A percentile compares a stretch with the other conserved stretches of the same genome.
Evolutionary conservation across 1,284 basidiomycete species (phyloP).

Genomic region (Mycosarcoma maydis): DNA sequence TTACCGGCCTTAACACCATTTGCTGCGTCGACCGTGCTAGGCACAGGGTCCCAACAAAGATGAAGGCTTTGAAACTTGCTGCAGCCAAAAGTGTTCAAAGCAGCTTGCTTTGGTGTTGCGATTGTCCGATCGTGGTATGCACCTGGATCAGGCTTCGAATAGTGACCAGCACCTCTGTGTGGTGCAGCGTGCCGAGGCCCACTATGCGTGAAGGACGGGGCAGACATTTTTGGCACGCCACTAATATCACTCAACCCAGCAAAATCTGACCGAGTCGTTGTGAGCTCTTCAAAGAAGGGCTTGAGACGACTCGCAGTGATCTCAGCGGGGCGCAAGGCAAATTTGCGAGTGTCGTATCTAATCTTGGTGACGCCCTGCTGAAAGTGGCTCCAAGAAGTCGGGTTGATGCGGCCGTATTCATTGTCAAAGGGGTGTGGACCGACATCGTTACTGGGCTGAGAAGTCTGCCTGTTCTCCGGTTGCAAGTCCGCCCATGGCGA

Average conservation of each 20-base stretch:
- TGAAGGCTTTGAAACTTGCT: constrained; percentile 14
- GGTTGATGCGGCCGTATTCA: constrained; percentile 13
- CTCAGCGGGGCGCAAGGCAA: constrained; percentile 55
- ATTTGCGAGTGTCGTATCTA: constrained; percentile 58
- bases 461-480: background rate
- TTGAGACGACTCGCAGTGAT: constrained; percentile 47
- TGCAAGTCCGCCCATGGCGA: background rate
- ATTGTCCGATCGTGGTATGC: background rate
- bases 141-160: background rate
- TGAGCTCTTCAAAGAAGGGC: constrained; percentile 45
- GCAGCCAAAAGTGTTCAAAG: constrained; percentile 14
- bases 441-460: background rate
- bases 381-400: constrained; percentile 1
- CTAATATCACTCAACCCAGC: background rate
- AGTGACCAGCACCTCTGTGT: constrained; percentile 22
- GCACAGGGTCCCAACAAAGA: constrained; percentile 36
- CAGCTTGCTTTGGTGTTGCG: constrained; percentile 10
- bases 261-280: constrained; percentile 1
- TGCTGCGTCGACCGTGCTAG: background rate
- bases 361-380: constrained; percentile 37
- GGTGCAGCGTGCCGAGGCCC: constrained; percentile 34
- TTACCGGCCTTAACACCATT: too few relatives aligned
- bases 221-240: too few relatives aligned
- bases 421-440: constrained; percentile 7
- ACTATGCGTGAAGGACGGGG: constrained; percentile 14